Evolutionary conservation across 129 eudicot species (phyloP).

Genomic region (Chrysanthemum lavandulifolium): DNA sequence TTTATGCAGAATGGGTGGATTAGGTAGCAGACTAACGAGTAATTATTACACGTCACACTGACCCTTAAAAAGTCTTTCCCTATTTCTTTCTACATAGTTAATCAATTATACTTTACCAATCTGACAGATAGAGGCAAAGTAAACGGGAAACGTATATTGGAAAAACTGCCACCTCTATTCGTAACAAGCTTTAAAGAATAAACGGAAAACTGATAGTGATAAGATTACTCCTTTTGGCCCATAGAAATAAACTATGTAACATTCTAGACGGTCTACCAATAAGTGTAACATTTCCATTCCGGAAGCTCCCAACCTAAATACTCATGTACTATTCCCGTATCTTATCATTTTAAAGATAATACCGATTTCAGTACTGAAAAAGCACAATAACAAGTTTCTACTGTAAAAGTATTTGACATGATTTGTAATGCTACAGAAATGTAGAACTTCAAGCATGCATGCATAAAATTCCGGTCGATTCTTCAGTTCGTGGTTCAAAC

Average conservation of each 20-base stretch:
- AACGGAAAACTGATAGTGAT: neutral
- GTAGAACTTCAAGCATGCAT: slow-evolving; percentile 61
- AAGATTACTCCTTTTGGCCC: neutral
- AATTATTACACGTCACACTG: no score
- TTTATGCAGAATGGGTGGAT: neutral
- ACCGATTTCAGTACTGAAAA: no score
- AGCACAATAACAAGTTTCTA: no score
- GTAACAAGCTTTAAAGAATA: no score
- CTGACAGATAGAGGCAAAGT: no score
- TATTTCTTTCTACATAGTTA: no score
- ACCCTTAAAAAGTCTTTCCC: no score
- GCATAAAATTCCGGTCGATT: slow-evolving; percentile 50
- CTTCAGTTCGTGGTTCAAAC: slow-evolving; percentile 40
- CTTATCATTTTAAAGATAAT: neutral
- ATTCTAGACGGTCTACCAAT: neutral
- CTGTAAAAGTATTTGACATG: neutral
- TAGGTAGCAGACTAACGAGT: no score
- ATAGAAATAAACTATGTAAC: neutral
- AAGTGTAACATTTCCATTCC: neutral
- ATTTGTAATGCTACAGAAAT: slow-evolving; percentile 42
- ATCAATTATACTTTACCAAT: no score
- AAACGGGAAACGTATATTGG: no score
- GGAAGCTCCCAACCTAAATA: neutral
- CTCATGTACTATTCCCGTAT: no score
- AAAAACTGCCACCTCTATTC: no score